These are phyloP conservation scores for Sarocladiaceae sp. DNA, from an alignment of 2,329 filamentous ascomycete species.

Conservation along the genomic window DNA sequence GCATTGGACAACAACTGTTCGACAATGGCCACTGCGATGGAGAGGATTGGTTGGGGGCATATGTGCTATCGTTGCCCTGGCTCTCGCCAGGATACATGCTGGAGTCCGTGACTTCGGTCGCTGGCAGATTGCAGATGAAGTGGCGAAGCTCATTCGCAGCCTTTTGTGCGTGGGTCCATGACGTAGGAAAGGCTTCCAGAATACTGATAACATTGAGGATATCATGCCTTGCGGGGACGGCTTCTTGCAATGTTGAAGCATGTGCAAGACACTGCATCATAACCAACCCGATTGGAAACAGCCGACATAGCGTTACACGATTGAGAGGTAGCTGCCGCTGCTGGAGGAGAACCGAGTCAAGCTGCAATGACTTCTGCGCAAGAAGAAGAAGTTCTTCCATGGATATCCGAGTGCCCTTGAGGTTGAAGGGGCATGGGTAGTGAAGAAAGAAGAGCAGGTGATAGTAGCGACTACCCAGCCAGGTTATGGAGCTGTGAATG, in stretches of 20 bases:
- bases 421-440: conserved; percentile 35
- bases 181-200: conserved; percentile 30
- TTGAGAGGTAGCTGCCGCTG: conserved; percentile 38
- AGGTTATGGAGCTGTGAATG: conserved; percentile 38
- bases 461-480: conserved; percentile 37
- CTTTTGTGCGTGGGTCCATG: conserved; percentile 28
- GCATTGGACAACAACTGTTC: not conserved
- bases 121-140: not conserved
- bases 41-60: no score
- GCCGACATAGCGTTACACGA: conserved; percentile 32
- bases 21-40: not conserved
- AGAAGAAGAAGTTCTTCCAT: conserved; percentile 29
- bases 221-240: conserved; percentile 24
- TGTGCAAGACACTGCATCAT: conserved; percentile 25
- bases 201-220: conserved; percentile 26
- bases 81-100: not conserved
- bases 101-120: not conserved
- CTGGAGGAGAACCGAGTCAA: conserved; percentile 32
- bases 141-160: conserved; percentile 24
- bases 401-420: conserved; percentile 22
- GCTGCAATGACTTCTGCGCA: conserved; percentile 35
- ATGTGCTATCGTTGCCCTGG: no score
- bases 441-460: conserved; percentile 37
- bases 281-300: conserved; percentile 30
- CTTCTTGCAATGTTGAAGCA: conserved; percentile 17